These are phyloP conservation scores for Suillus alpinus DNA, from an alignment of 768 basidiomycete genomes.

Conservation along the genomic window DNA sequence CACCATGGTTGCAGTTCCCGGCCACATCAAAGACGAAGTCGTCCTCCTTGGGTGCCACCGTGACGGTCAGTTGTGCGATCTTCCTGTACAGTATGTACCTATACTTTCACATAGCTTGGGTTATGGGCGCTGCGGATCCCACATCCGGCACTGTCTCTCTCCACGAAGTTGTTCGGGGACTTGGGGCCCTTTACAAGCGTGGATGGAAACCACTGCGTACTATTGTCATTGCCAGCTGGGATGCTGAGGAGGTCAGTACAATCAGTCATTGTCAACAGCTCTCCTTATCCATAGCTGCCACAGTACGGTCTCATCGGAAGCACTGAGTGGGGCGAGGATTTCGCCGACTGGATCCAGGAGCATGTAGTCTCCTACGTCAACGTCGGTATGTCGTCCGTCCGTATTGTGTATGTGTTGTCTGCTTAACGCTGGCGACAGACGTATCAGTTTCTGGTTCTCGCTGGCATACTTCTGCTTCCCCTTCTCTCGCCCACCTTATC, in stretches of 20 bases:
- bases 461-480: constrained; percentile 52
- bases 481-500: constrained; percentile 63
- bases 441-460: constrained; percentile 53
- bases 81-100: neutral
- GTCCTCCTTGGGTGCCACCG: constrained; percentile 87
- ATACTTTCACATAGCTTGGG: constrained; percentile 22
- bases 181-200: constrained; percentile 46
- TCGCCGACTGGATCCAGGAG: constrained; percentile 71
- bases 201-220: constrained; percentile 75
- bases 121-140: constrained; percentile 55
- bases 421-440: constrained; percentile 34
- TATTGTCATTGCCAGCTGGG: constrained; percentile 78
- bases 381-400: constrained; percentile 41
- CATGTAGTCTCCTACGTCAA: constrained; percentile 88
- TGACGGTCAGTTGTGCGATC: constrained; percentile 54
- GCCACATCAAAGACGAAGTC: constrained; percentile 79
- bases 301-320: constrained; percentile 75
- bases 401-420: constrained; percentile 4
- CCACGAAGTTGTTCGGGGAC: constrained; percentile 53
- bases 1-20: constrained; percentile 78
- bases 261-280: neutral
- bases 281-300: constrained; percentile 3
- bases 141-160: constrained; percentile 55
- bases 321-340: constrained; percentile 95
- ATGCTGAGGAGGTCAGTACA: constrained; percentile 60